A percentile compares a stretch with the other conserved stretches of the same genome.
phyloP scores from a whole-genome alignment of 345 rosid species.

The Linum trigynum region DNA sequence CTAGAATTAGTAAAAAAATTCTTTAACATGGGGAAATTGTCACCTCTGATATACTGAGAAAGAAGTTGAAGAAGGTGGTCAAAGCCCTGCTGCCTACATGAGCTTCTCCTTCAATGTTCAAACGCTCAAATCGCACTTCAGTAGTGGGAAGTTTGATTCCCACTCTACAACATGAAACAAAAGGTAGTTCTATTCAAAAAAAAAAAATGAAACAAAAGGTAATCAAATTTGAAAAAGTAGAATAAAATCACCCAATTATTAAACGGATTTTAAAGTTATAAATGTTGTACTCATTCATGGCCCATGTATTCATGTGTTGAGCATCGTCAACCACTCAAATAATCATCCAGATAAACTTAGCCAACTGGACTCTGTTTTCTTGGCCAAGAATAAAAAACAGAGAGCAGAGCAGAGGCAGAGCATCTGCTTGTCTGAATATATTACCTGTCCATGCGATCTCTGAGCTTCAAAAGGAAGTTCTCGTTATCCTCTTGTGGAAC shows the following conservation, averaged over 20 bases:
- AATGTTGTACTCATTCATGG: no score
- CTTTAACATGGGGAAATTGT: not conserved
- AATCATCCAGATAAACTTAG: no score
- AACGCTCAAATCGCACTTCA: slow-evolving; percentile 43
- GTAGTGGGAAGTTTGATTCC: slow-evolving; percentile 41
- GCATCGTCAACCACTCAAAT: no score
- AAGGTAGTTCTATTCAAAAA: no score
- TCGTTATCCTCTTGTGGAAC: slow-evolving; percentile 21
- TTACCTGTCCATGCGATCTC: slow-evolving; percentile 18
- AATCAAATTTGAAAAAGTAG: no score
- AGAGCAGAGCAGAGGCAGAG: no score
- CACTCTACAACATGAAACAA: slow-evolving; percentile 29
- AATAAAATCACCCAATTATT: no score
- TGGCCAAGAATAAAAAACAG: no score
- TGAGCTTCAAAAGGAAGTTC: slow-evolving; percentile 18
- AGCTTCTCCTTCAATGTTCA: slow-evolving; percentile 48
- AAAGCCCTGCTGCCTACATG: slow-evolving; percentile 58
- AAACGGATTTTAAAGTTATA: not conserved
- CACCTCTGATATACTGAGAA: slow-evolving; percentile 43
- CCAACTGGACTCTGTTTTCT: no score
- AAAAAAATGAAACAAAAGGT: not conserved
- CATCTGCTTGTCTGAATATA: no score
- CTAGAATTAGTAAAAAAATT: not conserved
- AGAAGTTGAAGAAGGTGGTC: slow-evolving; percentile 51
- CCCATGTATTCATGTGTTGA: no score